Percentiles rank a stretch among this genome's conserved stretches.
These are phyloP conservation scores for Pseudogymnoascus sp. DNA, from an alignment of 2,329 filamentous ascomycete genomes.

Conservation along the genomic window DNA sequence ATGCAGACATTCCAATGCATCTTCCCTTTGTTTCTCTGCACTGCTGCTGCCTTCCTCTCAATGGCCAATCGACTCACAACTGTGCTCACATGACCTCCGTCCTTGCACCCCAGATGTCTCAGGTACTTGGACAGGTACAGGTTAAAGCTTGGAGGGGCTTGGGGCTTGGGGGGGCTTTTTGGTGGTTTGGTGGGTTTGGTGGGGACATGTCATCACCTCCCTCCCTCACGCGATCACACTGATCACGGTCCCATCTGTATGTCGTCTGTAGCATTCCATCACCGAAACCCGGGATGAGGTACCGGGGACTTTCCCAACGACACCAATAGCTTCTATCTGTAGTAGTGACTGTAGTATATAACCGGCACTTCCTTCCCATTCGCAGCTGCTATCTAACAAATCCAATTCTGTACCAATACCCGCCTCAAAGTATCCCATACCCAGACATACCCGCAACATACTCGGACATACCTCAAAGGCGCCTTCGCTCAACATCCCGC, in stretches of 20 bases:
- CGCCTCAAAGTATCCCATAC: not conserved
- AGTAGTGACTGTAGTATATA: not conserved
- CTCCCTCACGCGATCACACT: conserved; percentile 6
- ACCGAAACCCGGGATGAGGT: not conserved
- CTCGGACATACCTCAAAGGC: not conserved
- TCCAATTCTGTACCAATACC: not conserved
- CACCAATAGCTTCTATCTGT: not conserved
- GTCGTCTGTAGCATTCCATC: not conserved
- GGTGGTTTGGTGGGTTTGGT: not conserved
- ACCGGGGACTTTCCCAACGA: not conserved
- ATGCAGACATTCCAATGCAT: not conserved
- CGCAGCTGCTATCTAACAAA: not conserved
- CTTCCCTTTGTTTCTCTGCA: not conserved
- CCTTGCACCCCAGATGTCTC: not conserved
- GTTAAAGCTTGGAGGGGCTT: too few species aligned
- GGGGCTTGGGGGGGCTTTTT: not conserved
- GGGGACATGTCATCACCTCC: conserved; percentile 7
- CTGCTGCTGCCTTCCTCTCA: not conserved
- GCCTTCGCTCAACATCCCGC: not conserved
- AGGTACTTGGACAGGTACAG: not conserved
- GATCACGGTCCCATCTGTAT: not conserved
- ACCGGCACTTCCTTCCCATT: not conserved
- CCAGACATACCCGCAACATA: not conserved
- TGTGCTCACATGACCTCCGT: not conserved
- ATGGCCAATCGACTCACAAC: not conserved